Conservation (phyloP, 1,284 basidiomycete species). For the Papiliotrema fonsecae region DNA sequence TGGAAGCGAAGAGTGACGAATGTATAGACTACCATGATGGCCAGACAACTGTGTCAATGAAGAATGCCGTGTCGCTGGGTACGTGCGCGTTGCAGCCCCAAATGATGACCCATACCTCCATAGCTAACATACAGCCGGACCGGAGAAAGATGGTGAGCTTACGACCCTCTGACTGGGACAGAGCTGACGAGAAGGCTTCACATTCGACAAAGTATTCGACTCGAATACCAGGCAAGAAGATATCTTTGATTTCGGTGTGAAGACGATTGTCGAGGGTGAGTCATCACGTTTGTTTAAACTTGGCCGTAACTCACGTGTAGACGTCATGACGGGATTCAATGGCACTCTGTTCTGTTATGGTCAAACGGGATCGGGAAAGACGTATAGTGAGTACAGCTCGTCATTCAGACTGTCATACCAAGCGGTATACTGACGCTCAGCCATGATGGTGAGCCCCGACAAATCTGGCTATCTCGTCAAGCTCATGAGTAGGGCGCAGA, state of each 20-base stretch:
- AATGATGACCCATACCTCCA: background rate
- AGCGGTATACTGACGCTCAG: conserved; percentile 27
- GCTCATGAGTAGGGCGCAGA: conserved; percentile 71
- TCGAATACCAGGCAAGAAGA: conserved; percentile 88
- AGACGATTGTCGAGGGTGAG: conserved; percentile 56
- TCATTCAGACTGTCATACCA: background rate
- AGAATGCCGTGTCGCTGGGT: conserved; percentile 63
- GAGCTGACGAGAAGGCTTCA: conserved; percentile 62
- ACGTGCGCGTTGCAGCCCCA: conserved; percentile 53
- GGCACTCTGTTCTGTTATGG: conserved; percentile 98
- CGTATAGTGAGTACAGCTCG: conserved; percentile 54
- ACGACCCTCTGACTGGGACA: background rate
- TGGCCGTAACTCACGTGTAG: conserved; percentile 50
- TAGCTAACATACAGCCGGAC: conserved; percentile 35
- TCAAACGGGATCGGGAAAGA: conserved; percentile 96
- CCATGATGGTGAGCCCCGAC: conserved; percentile 75
- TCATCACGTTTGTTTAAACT: background rate
- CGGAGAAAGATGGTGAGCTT: conserved; percentile 46
- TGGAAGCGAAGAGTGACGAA: conserved; percentile 82
- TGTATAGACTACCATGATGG: conserved; percentile 81
- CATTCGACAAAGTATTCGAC: conserved; percentile 94
- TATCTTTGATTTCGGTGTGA: conserved; percentile 98
- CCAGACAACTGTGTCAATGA: conserved; percentile 71
- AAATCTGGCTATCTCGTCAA: background rate
- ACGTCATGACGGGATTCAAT: conserved; percentile 98